Conservation (phyloP, 352 stramenopile genomes). For the Globisporangium radiosum region DNA sequence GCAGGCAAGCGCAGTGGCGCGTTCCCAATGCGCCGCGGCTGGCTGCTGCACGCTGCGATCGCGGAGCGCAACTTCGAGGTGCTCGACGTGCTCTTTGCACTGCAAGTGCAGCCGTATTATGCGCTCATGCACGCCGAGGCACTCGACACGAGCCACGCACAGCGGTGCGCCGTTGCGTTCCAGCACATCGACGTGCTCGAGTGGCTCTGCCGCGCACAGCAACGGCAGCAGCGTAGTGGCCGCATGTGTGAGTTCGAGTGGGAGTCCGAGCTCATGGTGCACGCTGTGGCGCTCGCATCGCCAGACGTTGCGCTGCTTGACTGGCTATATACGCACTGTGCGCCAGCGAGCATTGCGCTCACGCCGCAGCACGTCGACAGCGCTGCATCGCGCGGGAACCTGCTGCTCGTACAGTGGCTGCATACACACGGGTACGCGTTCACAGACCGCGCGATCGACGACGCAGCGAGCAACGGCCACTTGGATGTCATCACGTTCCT, state of each 20-base stretch:
- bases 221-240: background rate
- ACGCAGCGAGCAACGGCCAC: too few relatives aligned
- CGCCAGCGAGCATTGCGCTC: slow-evolving; percentile 4
- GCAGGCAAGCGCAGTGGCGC: background rate
- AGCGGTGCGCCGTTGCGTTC: slow-evolving; percentile 10
- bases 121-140: background rate
- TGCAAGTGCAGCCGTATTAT: slow-evolving; percentile 5
- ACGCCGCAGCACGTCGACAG: slow-evolving; percentile 1
- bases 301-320: slow-evolving; percentile 7
- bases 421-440: too few relatives aligned
- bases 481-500: too few relatives aligned
- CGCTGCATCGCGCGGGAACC: too few relatives aligned
- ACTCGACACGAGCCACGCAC: slow-evolving; percentile 3
- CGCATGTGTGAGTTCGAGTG: background rate
- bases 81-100: slow-evolving; percentile 5
- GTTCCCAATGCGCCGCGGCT: slow-evolving; percentile 8
- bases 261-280: slow-evolving; percentile 10
- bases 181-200: slow-evolving; percentile 8
- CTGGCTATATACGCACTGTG: slow-evolving; percentile 7
- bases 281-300: background rate
- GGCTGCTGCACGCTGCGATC: slow-evolving; percentile 11
- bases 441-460: too few relatives aligned
- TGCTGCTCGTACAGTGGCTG: too few relatives aligned
- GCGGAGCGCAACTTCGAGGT: slow-evolving; percentile 3
- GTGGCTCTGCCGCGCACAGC: background rate